phyloP scores from a whole-genome alignment of 441 rosid genomes.

The Metrosideros polymorpha region DNA sequence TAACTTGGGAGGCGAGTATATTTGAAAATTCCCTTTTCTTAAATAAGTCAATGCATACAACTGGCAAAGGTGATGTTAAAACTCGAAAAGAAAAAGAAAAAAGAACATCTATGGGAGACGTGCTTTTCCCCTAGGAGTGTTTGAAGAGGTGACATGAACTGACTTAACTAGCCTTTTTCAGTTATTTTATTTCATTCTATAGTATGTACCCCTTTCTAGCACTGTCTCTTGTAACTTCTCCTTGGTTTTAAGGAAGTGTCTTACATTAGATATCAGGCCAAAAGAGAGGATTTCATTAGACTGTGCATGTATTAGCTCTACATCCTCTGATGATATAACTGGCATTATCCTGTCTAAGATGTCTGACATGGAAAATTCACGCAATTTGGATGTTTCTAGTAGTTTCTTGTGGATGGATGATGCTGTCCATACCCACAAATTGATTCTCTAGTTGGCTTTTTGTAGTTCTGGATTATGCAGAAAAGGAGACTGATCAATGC shows the following conservation, averaged over 20 bases:
- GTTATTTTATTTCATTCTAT: not conserved
- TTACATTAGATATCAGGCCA: not conserved
- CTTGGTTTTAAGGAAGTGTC: not conserved
- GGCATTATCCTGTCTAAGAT: not conserved
- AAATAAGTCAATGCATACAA: not conserved
- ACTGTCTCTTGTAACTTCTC: not conserved
- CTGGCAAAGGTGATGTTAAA: not conserved
- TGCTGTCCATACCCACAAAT: not conserved
- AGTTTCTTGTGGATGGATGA: not conserved
- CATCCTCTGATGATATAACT: not conserved
- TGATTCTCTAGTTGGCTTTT: not conserved
- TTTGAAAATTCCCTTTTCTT: not conserved
- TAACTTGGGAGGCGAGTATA: not conserved
- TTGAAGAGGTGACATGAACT: not conserved
- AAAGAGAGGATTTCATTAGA: not conserved
- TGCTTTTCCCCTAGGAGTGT: not conserved
- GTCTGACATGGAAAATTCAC: not conserved
- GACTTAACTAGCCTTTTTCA: not conserved
- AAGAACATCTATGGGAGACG: not conserved
- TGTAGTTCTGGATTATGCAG: not conserved
- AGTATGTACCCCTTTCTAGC: not conserved
- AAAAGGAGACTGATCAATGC: not conserved
- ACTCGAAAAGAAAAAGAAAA: not conserved
- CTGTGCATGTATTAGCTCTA: not conserved
- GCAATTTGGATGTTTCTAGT: not conserved